Evolutionary conservation across 2,329 filamentous ascomycete species (phyloP), one percentile per base, ranked within the genome.

Genomic region (Phaeomoniella chlamydospora): DNA sequence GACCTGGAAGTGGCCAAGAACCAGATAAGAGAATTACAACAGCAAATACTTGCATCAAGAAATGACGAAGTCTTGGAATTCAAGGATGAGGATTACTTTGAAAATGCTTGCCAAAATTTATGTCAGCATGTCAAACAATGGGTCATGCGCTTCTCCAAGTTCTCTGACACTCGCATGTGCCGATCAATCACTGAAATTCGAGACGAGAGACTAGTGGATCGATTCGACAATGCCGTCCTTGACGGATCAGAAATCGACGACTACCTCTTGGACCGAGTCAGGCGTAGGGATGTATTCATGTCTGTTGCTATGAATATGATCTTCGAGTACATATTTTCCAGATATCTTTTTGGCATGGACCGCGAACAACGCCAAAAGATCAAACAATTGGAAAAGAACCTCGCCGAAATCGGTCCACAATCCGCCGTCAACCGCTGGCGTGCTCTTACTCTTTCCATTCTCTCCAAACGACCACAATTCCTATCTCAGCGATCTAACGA

Each of bases 271-370:
- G 88, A 98, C 55, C 82, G 92, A 29, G 80, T 94, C 37, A 78
- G 74, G 50, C 79, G 90, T 41, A 77, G 88, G 41, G 88, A 96
- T 55, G 78, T 96, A 39, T 94, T 98, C 68, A 94, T 96, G 85
- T 90, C 86, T 26, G 86, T 98, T 57, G 84, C 88, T 38, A 96
- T 96, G 87, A 90, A 82, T 42, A 94, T 98, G 86, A 78, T 98
- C 35, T 98, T 87, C 87, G 90, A 98, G 58, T 94, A 92, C 52
- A 79, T 98, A 54, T 98, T 98, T 55, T 94, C 88, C 5, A 77
- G 90, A 44, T 98, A 98, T 57, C 76, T 98, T 16, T 98, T 98
- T 55, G 90, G 90, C 49, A 94, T 98, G 85, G 90, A 98, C 55
- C 75, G 87, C 49, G 90, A 96, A 59, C 90, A 98, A 60, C 77